Percentiles rank a stretch among this genome's conserved stretches.
These are phyloP conservation scores for Ceratocystis albifundus DNA, from an alignment of 2,329 filamentous ascomycete species.

Conservation along the genomic window DNA sequence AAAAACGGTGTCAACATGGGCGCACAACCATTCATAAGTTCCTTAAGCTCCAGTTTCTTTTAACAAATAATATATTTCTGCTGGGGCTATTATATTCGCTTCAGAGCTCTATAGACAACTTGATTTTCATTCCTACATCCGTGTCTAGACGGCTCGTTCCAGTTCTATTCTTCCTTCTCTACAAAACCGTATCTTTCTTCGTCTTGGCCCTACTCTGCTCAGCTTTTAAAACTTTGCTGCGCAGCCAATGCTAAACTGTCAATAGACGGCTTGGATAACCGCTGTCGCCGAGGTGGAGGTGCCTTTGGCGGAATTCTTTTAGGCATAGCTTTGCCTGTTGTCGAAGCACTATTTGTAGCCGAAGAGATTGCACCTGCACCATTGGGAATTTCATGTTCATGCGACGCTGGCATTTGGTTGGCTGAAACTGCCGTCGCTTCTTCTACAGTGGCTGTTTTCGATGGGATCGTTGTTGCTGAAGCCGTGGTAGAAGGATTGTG, in stretches of 20 bases:
- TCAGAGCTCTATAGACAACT: too few relatives aligned
- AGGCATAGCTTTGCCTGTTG: not conserved
- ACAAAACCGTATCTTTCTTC: too few relatives aligned
- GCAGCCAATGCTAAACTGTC: not conserved
- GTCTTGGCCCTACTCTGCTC: not conserved
- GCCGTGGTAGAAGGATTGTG: not conserved
- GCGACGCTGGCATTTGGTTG: not conserved
- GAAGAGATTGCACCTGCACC: not conserved
- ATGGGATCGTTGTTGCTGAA: not conserved
- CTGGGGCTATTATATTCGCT: too few relatives aligned
- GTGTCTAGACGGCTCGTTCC: too few relatives aligned
- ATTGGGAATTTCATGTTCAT: not conserved
- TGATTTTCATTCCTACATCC: too few relatives aligned
- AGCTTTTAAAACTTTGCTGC: not conserved
- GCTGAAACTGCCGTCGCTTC: not conserved
- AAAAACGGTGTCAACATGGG: too few relatives aligned
- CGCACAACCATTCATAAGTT: too few relatives aligned
- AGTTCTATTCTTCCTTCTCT: too few relatives aligned
- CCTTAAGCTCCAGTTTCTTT: too few relatives aligned
- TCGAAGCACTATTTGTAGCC: not conserved
- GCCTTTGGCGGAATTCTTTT: slow-evolving; percentile 38
- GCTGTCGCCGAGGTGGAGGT: slow-evolving; percentile 37
- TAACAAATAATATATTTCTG: too few relatives aligned
- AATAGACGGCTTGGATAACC: slow-evolving; percentile 27
- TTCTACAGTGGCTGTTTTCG: not conserved